phyloP scores from a whole-genome alignment of 768 basidiomycete species.

The Hericium alpestre region DNA sequence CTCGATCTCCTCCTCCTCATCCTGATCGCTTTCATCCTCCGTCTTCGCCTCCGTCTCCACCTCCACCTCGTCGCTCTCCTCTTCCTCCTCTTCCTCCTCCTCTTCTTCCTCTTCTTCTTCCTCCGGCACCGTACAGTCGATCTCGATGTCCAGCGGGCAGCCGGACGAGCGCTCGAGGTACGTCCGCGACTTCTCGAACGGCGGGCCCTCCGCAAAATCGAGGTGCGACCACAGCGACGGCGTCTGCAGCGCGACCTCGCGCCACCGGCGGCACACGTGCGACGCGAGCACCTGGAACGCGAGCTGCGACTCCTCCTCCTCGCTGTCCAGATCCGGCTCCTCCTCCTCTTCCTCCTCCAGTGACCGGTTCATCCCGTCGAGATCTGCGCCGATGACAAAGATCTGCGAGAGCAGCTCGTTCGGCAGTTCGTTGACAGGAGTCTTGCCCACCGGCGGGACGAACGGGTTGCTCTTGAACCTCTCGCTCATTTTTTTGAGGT shows the following conservation, averaged over 20 bases:
- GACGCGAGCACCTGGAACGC: slow-evolving; percentile 47
- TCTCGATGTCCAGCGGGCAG: slow-evolving; percentile 41
- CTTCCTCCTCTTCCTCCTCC: slow-evolving; percentile 3
- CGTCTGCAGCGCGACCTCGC: slow-evolving; percentile 38
- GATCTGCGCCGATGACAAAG: slow-evolving; percentile 15
- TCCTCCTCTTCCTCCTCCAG: slow-evolving; percentile 16
- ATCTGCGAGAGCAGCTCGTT: slow-evolving; percentile 47
- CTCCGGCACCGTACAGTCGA: slow-evolving; percentile 24
- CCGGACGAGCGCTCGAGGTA: slow-evolving; percentile 46
- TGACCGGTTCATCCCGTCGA: slow-evolving; percentile 16
- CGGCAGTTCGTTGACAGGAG: slow-evolving; percentile 35
- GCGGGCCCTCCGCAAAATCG: slow-evolving; percentile 27
- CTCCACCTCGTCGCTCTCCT: neutral
- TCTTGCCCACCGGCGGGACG: slow-evolving; percentile 1
- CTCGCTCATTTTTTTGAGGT: neutral
- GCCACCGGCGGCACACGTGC: slow-evolving; percentile 55
- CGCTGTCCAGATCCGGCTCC: slow-evolving; percentile 11
- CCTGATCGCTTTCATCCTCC: too few relatives aligned
- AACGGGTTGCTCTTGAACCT: neutral
- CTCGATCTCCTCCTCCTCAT: too few relatives aligned
- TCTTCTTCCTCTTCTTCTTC: slow-evolving; percentile 4
- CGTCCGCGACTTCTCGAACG: slow-evolving; percentile 31
- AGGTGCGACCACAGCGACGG: slow-evolving; percentile 49
- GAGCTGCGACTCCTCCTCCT: slow-evolving; percentile 6
- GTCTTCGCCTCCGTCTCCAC: neutral